Evolutionary conservation across 805 yeast genomes (phyloP).

Genomic region (Priceomyces carsonii): DNA sequence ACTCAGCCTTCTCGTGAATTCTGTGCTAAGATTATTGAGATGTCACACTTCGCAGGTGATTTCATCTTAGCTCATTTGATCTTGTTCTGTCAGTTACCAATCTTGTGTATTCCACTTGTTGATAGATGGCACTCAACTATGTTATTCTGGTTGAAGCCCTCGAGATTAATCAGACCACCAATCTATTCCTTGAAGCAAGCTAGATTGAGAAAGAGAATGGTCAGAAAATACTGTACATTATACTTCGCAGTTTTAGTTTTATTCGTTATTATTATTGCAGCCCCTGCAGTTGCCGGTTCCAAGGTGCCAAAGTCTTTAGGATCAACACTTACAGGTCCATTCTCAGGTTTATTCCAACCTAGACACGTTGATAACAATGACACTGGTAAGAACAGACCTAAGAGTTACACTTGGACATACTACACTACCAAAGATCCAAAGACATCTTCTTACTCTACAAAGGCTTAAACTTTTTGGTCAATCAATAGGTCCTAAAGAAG

Average conservation of each 20-base stretch:
- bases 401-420: conserved; percentile 39
- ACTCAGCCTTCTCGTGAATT: conserved; percentile 97
- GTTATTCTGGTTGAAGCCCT: conserved; percentile 98
- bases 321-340: conserved; percentile 31
- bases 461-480: conserved; percentile 41
- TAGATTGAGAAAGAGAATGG: conserved; percentile 95
- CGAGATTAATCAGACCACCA: conserved; percentile 97
- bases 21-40: conserved; percentile 88
- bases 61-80: conserved; percentile 89
- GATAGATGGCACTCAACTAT: conserved; percentile 98
- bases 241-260: conserved; percentile 69
- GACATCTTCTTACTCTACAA: conserved; percentile 22
- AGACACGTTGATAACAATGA: conserved; percentile 79
- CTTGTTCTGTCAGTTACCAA: conserved; percentile 85
- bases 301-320: conserved; percentile 39
- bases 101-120: conserved; percentile 78
- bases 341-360: conserved; percentile 85
- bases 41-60: conserved; percentile 96
- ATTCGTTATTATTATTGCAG: conserved; percentile 77
- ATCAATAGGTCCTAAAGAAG: no score
- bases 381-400: conserved; percentile 58
- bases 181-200: conserved; percentile 96
- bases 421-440: conserved; percentile 39
- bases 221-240: conserved; percentile 83
- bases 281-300: conserved; percentile 86